Evolutionary conservation across 305 asterid genomes (phyloP), one percentile per base, ranked within the genome.

Genomic region (Fraxinus xanthoxyloides): DNA sequence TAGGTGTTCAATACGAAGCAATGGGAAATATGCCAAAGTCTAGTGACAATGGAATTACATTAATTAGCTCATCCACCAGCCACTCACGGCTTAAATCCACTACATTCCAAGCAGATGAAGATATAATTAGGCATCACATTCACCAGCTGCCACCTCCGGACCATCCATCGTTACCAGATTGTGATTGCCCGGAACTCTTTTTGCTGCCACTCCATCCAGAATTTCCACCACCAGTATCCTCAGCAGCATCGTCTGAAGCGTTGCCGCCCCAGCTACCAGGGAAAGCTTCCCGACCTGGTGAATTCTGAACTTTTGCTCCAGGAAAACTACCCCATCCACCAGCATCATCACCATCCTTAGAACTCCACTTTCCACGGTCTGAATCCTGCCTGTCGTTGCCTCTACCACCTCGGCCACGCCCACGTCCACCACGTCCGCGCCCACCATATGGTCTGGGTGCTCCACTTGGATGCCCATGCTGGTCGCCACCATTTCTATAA

Each of bases 381-480:
- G 89, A 86, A 75, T 89, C 94, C 43, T 85, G 91, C 81, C 91
- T 83, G 38, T 88, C 92, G 35, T 85, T 85, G 48, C 84, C 88
- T 38, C 91, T 83, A 17, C 89, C 91, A 70, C 92, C 97, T 0
- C 93, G 85, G 0, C 95, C 94, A 0, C 90, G 87, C 0, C 91
- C 89, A 2, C 91, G 89, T 34, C 36, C 31, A n/a, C n/a, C 90
- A 0, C 95, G 88, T 0, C 97, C 98, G 8, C 95, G 87, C 26
- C 92, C 93, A 70, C 88, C 91, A 31, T 88, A 83, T 35, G 97
- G 91, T 85, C 94, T 89, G 43, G 97, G 92, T 81, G 89, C 83
- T 26, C 97, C 93, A 83, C 92, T 86, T 10, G 90, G 88, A 82
- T 89, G 90, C 40, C 94, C 95, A 24, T 93, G 95, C 76, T 90